Evolutionary conservation across 1,139 yeast species (phyloP).

Genomic region (Candida albicans): DNA sequence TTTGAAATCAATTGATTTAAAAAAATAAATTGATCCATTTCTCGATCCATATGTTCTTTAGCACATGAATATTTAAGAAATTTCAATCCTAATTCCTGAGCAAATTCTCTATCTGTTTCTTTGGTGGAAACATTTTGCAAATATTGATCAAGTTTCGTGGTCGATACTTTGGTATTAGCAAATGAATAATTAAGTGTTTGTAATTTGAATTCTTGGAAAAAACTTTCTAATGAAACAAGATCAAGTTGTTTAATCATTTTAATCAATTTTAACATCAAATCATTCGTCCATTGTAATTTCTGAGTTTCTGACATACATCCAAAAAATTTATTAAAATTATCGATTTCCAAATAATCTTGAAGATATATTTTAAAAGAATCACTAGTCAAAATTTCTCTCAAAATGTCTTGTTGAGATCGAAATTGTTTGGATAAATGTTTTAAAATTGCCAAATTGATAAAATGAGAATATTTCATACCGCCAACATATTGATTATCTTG

Average conservation of each 20-base stretch:
- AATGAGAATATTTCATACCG: slow-evolving; percentile 1
- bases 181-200: neutral
- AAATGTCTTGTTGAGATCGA: neutral
- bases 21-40: neutral
- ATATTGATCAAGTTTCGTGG: neutral
- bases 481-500: slow-evolving; percentile 3
- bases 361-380: slow-evolving; percentile 9
- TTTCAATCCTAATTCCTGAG: neutral
- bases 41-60: neutral
- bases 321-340: slow-evolving; percentile 10
- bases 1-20: neutral
- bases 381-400: slow-evolving; percentile 5
- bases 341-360: slow-evolving; percentile 4
- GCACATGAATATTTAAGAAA: neutral
- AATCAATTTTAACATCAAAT: slow-evolving; percentile 5
- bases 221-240: slow-evolving; percentile 2
- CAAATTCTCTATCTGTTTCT: neutral
- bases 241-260: slow-evolving; percentile 2
- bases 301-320: slow-evolving; percentile 12
- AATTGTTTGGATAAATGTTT: neutral
- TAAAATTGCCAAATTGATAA: slow-evolving; percentile 2
- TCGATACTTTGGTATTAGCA: neutral
- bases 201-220: slow-evolving; percentile 4
- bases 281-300: slow-evolving; percentile 9
- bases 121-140: neutral